Evolutionary conservation across 78 protist species (phyloP).

Genomic region (Dictyostelium citrinum): DNA sequence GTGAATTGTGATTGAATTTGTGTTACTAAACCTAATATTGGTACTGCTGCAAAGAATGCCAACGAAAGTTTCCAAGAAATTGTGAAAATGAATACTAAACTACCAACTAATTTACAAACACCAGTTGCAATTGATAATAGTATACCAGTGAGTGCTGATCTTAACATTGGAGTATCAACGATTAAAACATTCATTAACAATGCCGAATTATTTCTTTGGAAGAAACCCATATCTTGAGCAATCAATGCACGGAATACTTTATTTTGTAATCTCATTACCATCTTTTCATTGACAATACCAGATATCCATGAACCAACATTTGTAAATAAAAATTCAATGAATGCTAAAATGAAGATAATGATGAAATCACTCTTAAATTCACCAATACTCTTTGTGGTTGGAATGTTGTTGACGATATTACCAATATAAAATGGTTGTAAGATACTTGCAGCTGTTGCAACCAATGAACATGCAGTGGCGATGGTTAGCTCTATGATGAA

Average conservation of each 20-base stretch:
- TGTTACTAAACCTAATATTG: constrained; percentile 31
- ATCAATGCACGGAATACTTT: constrained; percentile 52
- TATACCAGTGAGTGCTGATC: constrained; percentile 63
- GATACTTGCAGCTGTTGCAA: constrained; percentile 47
- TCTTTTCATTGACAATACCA: constrained; percentile 64
- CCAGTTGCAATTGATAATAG: constrained; percentile 51
- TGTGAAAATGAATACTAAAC: constrained; percentile 61
- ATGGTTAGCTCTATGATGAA: constrained; percentile 22
- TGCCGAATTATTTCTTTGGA: constrained; percentile 48
- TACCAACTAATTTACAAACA: constrained; percentile 58
- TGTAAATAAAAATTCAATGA: constrained; percentile 55
- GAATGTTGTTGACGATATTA: constrained; percentile 47
- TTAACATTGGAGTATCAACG: constrained; percentile 72
- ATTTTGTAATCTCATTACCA: constrained; percentile 56
- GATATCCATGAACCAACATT: constrained; percentile 57
- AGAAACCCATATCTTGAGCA: constrained; percentile 74
- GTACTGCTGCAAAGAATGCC: constrained; percentile 64
- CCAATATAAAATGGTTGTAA: constrained; percentile 73
- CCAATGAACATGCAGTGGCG: constrained; percentile 51
- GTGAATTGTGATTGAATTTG: constrained; percentile 52
- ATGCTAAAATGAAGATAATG: constrained; percentile 39
- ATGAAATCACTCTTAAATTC: constrained; percentile 29
- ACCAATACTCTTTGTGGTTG: constrained; percentile 19
- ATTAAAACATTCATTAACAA: constrained; percentile 53
- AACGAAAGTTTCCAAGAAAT: constrained; percentile 64